A percentile compares a stretch with the other conserved stretches of the same genome.
These are phyloP conservation scores for Coelastrella sp. DNA, from an alignment of 139 green algal species.

Conservation along the genomic window DNA sequence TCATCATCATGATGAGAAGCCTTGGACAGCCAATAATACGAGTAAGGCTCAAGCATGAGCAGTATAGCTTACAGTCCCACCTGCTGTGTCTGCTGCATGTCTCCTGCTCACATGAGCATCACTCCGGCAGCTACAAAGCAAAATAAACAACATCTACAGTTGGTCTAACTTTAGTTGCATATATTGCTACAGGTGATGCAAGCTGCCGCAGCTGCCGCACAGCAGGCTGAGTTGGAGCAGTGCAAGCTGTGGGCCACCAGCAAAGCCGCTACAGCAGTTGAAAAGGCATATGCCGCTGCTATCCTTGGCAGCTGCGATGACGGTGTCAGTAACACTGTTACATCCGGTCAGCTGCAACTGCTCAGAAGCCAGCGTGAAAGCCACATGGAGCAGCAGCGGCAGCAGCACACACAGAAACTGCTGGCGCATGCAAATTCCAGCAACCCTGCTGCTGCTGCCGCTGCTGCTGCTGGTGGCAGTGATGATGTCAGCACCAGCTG, in stretches of 20 bases:
- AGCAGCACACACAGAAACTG: slow-evolving; percentile 24
- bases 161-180: neutral
- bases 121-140: neutral
- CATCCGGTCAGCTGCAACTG: neutral
- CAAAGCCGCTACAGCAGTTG: neutral
- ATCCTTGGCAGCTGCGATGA: slow-evolving; percentile 12
- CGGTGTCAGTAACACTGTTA: neutral
- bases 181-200: slow-evolving; percentile 9
- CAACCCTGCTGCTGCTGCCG: neutral
- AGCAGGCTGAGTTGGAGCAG: neutral
- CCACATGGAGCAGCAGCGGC: neutral
- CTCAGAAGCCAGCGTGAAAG: neutral
- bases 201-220: neutral
- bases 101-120: neutral
- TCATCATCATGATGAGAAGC: neutral
- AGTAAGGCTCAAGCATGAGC: neutral
- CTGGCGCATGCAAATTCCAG: neutral
- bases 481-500: neutral
- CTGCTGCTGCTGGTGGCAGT: slow-evolving; percentile 5
- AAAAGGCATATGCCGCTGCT: slow-evolving; percentile 48
- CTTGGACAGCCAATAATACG: neutral
- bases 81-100: neutral
- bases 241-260: slow-evolving; percentile 4
- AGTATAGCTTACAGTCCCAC: neutral
- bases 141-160: neutral